Evolutionary conservation across 2,329 filamentous ascomycete species (phyloP).

Genomic region (Colletotrichum coccodes): DNA sequence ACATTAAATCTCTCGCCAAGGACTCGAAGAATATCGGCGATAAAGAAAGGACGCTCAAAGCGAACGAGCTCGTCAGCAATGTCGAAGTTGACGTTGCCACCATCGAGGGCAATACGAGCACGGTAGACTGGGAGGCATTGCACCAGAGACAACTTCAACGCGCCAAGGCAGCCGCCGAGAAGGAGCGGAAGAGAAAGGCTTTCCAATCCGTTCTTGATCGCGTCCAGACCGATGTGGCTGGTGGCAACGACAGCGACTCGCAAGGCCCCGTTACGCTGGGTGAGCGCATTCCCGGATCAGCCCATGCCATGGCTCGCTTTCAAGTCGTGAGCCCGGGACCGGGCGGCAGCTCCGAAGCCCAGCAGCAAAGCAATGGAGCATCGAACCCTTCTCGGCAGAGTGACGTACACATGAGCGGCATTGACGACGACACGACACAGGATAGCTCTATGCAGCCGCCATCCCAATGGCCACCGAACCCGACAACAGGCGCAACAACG

Average conservation of each 20-base stretch:
- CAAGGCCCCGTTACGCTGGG: conserved; percentile 70
- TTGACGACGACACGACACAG: conserved; percentile 60
- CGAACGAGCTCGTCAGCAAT: conserved; percentile 91
- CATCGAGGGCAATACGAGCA: conserved; percentile 74
- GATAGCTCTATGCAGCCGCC: conserved; percentile 61
- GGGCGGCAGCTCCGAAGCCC: conserved; percentile 61
- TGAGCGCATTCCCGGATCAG: conserved; percentile 67
- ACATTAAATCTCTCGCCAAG: conserved; percentile 85
- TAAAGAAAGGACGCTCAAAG: conserved; percentile 82
- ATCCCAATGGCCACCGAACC: conserved; percentile 40
- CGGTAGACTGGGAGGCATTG: conserved; percentile 84
- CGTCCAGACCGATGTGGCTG: conserved; percentile 61
- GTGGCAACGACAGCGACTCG: conserved; percentile 63
- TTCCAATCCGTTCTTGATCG: conserved; percentile 64
- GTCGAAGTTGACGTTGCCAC: conserved; percentile 91
- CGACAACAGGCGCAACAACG: conserved; percentile 51
- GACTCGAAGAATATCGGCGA: conserved; percentile 88
- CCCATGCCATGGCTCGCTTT: conserved; percentile 61
- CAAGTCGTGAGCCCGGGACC: conserved; percentile 67
- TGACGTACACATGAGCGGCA: conserved; percentile 72
- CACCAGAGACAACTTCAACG: conserved; percentile 79
- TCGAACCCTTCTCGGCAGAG: conserved; percentile 58
- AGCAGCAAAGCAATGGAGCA: conserved; percentile 64
- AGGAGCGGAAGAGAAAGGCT: conserved; percentile 70
- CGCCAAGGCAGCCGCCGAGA: conserved; percentile 67